These are phyloP conservation scores for Vinca major DNA, from an alignment of 305 asterid species.

Conservation along the genomic window DNA sequence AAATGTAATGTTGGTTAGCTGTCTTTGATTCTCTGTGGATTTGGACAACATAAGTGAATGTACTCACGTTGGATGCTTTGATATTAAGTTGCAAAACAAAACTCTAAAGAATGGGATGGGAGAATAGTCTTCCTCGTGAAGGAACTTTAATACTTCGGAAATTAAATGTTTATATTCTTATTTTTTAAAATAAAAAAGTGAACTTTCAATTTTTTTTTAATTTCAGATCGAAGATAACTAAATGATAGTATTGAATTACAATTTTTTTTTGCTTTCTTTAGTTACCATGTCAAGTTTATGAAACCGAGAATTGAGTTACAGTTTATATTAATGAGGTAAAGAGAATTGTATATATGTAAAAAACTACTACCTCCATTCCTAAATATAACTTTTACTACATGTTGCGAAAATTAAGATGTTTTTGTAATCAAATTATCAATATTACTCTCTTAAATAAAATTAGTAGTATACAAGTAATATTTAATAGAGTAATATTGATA, in stretches of 20 bases:
- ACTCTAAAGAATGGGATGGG: background rate
- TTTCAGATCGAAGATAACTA: too few species aligned
- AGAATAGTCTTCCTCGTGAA: background rate
- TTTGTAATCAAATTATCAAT: too few species aligned
- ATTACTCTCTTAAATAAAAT: too few species aligned
- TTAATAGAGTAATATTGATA: too few species aligned
- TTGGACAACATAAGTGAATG: background rate
- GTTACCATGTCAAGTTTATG: background rate
- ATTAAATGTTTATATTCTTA: too few species aligned
- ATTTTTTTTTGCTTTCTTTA: background rate
- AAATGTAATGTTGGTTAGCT: background rate
- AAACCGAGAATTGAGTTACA: background rate
- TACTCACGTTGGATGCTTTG: background rate
- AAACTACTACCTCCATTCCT: background rate
- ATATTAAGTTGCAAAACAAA: background rate
- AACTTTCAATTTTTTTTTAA: too few species aligned
- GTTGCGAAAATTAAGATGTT: too few species aligned
- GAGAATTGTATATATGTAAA: background rate
- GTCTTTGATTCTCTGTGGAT: background rate
- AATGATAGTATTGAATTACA: too few species aligned
- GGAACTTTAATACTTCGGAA: background rate
- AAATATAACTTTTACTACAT: too few species aligned
- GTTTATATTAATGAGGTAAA: background rate
- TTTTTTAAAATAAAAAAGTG: too few species aligned
- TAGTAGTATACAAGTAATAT: too few species aligned